Conservation (phyloP, 2,329 filamentous ascomycete species). For the Apiospora kogelbergensis region DNA sequence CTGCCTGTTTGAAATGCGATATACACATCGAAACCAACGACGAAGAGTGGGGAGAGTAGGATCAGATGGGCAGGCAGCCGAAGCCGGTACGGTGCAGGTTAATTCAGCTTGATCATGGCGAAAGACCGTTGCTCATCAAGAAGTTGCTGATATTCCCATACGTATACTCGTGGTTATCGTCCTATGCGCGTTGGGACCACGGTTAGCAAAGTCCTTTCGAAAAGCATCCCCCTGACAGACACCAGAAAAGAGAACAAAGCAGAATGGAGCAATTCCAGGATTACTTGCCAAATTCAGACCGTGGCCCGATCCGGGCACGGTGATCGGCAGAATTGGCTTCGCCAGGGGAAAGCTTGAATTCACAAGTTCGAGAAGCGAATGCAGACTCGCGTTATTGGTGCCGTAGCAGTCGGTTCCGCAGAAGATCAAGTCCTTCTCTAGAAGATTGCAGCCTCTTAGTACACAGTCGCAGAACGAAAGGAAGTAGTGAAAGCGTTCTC, state of each 20-base stretch:
- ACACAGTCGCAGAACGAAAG: neutral
- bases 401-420: slow-evolving; percentile 62
- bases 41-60: neutral
- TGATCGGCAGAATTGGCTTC: slow-evolving; percentile 49
- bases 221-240: neutral
- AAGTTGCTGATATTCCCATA: neutral
- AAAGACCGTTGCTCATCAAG: neutral
- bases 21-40: neutral
- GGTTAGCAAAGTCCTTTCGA: neutral
- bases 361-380: slow-evolving; percentile 40
- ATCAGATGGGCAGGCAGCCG: neutral
- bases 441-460: neutral
- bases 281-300: slow-evolving; percentile 45
- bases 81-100: neutral
- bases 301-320: slow-evolving; percentile 53
- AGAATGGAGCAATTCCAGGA: neutral
- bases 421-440: slow-evolving; percentile 52
- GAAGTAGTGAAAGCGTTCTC: too few relatives aligned
- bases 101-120: neutral
- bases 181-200: neutral
- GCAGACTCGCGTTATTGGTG: slow-evolving; percentile 42
- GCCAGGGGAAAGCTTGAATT: slow-evolving; percentile 32
- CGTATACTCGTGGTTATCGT: neutral
- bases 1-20: neutral
- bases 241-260: too few relatives aligned